These are phyloP conservation scores for Cordyceps cateniannulata DNA, from an alignment of 2,329 filamentous ascomycete genomes.

Conservation along the genomic window DNA sequence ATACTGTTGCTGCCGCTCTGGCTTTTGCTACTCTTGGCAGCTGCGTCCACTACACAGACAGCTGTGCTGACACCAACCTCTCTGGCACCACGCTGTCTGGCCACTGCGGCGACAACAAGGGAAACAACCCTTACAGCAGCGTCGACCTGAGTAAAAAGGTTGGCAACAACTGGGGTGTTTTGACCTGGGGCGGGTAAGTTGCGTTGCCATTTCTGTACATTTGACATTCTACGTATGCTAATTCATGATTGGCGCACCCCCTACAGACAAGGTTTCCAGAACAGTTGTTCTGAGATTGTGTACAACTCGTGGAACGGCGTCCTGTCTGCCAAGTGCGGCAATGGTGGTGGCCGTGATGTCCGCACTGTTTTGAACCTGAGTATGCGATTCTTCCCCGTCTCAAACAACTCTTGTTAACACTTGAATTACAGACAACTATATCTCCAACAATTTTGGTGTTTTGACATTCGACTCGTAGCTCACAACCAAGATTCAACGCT, in stretches of 20 bases:
- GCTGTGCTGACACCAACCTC: neutral
- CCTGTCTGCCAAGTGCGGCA: constrained; percentile 3
- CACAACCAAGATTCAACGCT: neutral
- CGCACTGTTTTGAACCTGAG: constrained; percentile 3
- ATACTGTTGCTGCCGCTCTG: neutral
- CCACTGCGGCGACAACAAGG: constrained; percentile 9
- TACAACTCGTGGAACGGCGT: constrained; percentile 11
- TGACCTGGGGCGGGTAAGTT: constrained; percentile 5
- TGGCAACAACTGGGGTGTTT: constrained; percentile 5
- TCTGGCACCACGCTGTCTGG: neutral
- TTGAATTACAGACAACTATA: neutral
- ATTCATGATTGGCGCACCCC: neutral
- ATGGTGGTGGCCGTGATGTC: neutral
- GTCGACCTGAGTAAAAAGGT: neutral
- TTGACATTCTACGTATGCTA: neutral
- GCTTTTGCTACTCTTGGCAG: constrained; percentile 1
- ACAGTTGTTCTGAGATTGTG: neutral
- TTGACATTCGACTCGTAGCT: neutral
- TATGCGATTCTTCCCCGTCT: neutral
- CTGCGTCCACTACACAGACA: constrained; percentile 9
- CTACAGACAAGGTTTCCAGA: neutral
- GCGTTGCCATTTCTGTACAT: no score
- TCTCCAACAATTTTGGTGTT: constrained; percentile 2
- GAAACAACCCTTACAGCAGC: neutral
- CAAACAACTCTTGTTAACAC: neutral